A percentile compares a stretch with the other conserved stretches of the same genome.
These are phyloP conservation scores for Globisporangium apiculatum DNA, from an alignment of 352 stramenopile species.

Conservation along the genomic window DNA sequence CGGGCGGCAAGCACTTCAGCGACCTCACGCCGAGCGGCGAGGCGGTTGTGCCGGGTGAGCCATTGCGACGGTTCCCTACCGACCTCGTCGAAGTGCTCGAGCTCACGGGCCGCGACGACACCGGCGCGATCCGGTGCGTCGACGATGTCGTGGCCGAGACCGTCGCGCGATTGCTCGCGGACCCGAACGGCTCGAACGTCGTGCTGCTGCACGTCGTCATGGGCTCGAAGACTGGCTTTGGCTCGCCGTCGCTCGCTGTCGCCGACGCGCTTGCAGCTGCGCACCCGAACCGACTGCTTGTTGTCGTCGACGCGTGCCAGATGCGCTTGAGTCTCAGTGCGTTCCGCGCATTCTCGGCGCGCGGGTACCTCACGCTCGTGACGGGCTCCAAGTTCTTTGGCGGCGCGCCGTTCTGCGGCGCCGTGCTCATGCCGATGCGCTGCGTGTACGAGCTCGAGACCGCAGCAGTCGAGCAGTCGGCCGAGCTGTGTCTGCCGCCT, in stretches of 20 bases:
- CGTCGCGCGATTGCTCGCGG: conserved; percentile 38
- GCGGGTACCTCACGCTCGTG: conserved; percentile 68
- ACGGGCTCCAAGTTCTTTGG: conserved; percentile 88
- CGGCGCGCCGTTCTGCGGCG: conserved; percentile 80
- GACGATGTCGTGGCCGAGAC: conserved; percentile 35
- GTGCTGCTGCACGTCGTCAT: conserved; percentile 83
- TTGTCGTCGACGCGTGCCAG: conserved; percentile 85
- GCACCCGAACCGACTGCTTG: conserved; percentile 66
- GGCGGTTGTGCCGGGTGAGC: conserved; percentile 24
- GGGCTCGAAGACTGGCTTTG: conserved; percentile 82
- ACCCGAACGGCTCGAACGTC: conserved; percentile 37
- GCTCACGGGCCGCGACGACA: conserved; percentile 44
- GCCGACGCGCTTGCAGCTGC: conserved; percentile 41
- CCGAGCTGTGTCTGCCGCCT: conserved; percentile 53
- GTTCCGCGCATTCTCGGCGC: conserved; percentile 54
- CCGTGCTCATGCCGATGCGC: conserved; percentile 70
- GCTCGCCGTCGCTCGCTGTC: conserved; percentile 60
- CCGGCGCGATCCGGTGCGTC: conserved; percentile 41
- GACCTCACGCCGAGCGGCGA: conserved; percentile 71
- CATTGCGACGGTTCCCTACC: conserved; percentile 50
- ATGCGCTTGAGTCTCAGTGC: conserved; percentile 62
- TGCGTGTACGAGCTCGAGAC: conserved; percentile 79
- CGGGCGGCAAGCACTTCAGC: conserved; percentile 76
- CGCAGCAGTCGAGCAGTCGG: conserved; percentile 41
- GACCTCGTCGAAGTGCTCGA: conserved; percentile 62